Percentiles rank a stretch among this genome's conserved stretches.
Conservation (phyloP, 2,329 filamentous ascomycete genomes). For the Ampelomyces quisqualis region DNA sequence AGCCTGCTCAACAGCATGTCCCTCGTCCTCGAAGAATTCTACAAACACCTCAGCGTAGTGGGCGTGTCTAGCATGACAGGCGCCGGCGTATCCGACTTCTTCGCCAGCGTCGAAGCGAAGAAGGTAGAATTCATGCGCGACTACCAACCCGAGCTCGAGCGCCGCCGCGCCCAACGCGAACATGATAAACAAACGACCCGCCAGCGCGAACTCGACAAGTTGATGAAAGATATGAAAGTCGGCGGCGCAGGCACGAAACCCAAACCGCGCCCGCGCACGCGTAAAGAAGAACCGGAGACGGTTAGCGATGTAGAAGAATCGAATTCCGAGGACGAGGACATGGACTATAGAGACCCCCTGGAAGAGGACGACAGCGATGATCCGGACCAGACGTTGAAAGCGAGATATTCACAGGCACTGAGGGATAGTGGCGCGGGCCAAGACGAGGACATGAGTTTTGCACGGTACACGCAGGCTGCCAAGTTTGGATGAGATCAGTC, state of each 20-base stretch:
- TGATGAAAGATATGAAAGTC: conserved; percentile 91
- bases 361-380: conserved; percentile 62
- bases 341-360: conserved; percentile 51
- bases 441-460: conserved; percentile 55
- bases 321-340: conserved; percentile 56
- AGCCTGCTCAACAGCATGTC: conserved; percentile 97
- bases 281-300: conserved; percentile 51
- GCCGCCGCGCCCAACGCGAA: conserved; percentile 72
- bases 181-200: conserved; percentile 69
- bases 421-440: conserved; percentile 49
- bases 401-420: conserved; percentile 75
- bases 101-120: conserved; percentile 84
- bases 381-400: conserved; percentile 64
- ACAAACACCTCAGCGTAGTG: conserved; percentile 88
- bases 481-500: conserved; percentile 36
- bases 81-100: conserved; percentile 89
- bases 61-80: conserved; percentile 92
- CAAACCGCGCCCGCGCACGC: conserved; percentile 39
- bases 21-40: conserved; percentile 95
- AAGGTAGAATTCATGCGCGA: conserved; percentile 83
- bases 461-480: conserved; percentile 49
- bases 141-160: conserved; percentile 89
- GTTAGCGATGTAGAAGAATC: conserved; percentile 55
- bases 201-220: conserved; percentile 80
- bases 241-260: conserved; percentile 33